A percentile compares a stretch with the other conserved stretches of the same genome.
phyloP scores from a whole-genome alignment of 371 early-diverging fungal genomes.

The Dichotomocladium elegans region DNA sequence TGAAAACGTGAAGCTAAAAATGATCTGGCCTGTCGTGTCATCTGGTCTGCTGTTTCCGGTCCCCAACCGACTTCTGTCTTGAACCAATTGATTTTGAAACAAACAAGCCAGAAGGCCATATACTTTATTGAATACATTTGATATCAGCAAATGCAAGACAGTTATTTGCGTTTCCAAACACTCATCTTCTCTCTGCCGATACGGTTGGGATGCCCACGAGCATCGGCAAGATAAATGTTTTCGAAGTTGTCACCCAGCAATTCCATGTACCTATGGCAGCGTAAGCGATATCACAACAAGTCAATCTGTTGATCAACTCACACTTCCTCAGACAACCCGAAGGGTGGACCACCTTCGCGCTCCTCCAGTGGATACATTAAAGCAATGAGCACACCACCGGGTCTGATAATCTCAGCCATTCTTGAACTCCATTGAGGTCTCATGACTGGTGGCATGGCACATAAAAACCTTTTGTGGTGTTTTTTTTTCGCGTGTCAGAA shows the following conservation, averaged over 20 bases:
- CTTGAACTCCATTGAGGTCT: slow-evolving; percentile 68
- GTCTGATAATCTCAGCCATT: slow-evolving; percentile 64
- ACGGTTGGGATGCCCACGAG: slow-evolving; percentile 50
- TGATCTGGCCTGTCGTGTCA: neutral
- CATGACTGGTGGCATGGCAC: slow-evolving; percentile 72
- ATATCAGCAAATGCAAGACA: too few species aligned
- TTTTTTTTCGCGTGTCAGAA: too few species aligned
- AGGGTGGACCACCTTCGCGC: slow-evolving; percentile 65
- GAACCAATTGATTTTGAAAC: too few species aligned
- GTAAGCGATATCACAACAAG: too few species aligned
- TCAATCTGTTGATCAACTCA: slow-evolving; percentile 12
- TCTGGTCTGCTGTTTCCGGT: too few species aligned
- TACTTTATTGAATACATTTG: too few species aligned
- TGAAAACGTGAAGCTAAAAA: neutral
- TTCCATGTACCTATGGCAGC: slow-evolving; percentile 36
- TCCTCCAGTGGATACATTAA: slow-evolving; percentile 75
- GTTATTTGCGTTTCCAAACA: slow-evolving; percentile 45
- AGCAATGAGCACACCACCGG: slow-evolving; percentile 77
- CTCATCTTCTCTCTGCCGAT: slow-evolving; percentile 54
- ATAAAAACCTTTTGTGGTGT: slow-evolving; percentile 72
- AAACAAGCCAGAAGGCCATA: too few species aligned
- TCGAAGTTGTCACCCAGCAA: slow-evolving; percentile 53
- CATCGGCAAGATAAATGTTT: slow-evolving; percentile 49
- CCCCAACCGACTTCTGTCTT: too few species aligned
- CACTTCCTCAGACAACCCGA: slow-evolving; percentile 49